These are phyloP conservation scores for Sporothrix variecibatus DNA, from an alignment of 2,329 filamentous ascomycete species.

Conservation along the genomic window DNA sequence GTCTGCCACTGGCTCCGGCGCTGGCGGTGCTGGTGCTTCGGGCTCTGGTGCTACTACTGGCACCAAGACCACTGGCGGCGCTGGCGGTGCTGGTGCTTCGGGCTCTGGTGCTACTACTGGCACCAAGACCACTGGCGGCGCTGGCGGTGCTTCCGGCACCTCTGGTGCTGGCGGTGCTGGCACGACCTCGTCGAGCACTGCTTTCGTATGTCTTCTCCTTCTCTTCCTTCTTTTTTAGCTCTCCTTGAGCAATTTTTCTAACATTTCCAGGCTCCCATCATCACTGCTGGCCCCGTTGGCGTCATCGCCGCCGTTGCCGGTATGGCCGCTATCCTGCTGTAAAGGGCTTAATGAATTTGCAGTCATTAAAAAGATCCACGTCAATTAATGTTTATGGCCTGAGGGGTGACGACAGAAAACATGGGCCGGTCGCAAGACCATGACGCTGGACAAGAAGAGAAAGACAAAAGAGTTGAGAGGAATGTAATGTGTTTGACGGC, in stretches of 20 bases:
- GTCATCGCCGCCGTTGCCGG: constrained; percentile 53
- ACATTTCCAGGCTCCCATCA: constrained; percentile 39
- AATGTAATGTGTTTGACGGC: constrained; percentile 16
- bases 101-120: neutral
- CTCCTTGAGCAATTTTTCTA: neutral
- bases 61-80: constrained; percentile 9
- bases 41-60: constrained; percentile 17
- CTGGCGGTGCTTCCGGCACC: neutral
- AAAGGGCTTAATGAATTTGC: constrained; percentile 33
- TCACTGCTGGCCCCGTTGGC: constrained; percentile 49
- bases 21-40: constrained; percentile 16
- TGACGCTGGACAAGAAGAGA: constrained; percentile 1
- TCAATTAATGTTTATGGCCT: constrained; percentile 4
- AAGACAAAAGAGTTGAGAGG: neutral
- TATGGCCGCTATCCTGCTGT: constrained; percentile 52
- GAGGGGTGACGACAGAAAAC: neutral
- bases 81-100: neutral
- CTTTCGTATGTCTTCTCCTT: constrained; percentile 33
- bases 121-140: constrained; percentile 28
- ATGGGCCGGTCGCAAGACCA: neutral
- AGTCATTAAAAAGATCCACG: neutral
- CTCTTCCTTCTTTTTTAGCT: neutral
- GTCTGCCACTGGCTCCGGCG: constrained; percentile 23
- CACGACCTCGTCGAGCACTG: constrained; percentile 29
- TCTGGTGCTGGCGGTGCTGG: neutral